phyloP scores from a whole-genome alignment of 2,329 filamentous ascomycete genomes.

The Allantophomopsis cytisporea region DNA sequence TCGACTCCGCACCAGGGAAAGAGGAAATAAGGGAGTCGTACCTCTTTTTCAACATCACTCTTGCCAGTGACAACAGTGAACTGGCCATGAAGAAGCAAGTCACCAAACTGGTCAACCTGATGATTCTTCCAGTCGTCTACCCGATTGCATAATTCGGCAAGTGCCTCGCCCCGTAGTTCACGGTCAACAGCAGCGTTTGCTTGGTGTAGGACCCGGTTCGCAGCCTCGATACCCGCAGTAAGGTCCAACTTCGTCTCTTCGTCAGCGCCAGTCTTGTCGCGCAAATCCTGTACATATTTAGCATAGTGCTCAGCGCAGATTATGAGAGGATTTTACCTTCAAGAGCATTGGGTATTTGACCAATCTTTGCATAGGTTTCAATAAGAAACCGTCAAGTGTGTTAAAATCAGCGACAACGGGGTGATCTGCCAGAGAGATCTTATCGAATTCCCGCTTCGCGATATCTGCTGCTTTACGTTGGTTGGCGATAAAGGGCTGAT shows the following conservation, averaged over 20 bases:
- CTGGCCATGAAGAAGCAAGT: slow-evolving; percentile 74
- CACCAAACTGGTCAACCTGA: slow-evolving; percentile 80
- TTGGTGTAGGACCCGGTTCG: slow-evolving; percentile 67
- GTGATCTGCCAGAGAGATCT: slow-evolving; percentile 63
- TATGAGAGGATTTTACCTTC: slow-evolving; percentile 38
- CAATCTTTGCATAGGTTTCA: slow-evolving; percentile 93
- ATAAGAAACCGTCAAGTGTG: slow-evolving; percentile 77
- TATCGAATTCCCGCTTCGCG: slow-evolving; percentile 78
- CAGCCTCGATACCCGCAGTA: slow-evolving; percentile 62
- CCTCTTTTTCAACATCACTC: slow-evolving; percentile 80
- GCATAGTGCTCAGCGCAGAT: background rate
- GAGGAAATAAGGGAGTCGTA: slow-evolving; percentile 8
- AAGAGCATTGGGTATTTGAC: slow-evolving; percentile 90
- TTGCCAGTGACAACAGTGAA: slow-evolving; percentile 85
- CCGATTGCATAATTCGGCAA: slow-evolving; percentile 65
- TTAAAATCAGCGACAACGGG: slow-evolving; percentile 78
- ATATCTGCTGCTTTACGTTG: slow-evolving; percentile 79
- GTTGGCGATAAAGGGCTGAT: slow-evolving; percentile 95
- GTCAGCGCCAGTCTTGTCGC: slow-evolving; percentile 69
- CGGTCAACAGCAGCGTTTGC: slow-evolving; percentile 87
- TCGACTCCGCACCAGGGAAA: background rate
- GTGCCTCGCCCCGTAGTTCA: slow-evolving; percentile 70
- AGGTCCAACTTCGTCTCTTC: slow-evolving; percentile 61
- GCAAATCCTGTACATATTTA: slow-evolving; percentile 49
- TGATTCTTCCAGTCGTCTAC: slow-evolving; percentile 98